Percentiles rank a stretch among this genome's conserved stretches.
These are phyloP conservation scores for Smithsoniella earleae DNA, from an alignment of 163 green algal genomes.

Conservation along the genomic window DNA sequence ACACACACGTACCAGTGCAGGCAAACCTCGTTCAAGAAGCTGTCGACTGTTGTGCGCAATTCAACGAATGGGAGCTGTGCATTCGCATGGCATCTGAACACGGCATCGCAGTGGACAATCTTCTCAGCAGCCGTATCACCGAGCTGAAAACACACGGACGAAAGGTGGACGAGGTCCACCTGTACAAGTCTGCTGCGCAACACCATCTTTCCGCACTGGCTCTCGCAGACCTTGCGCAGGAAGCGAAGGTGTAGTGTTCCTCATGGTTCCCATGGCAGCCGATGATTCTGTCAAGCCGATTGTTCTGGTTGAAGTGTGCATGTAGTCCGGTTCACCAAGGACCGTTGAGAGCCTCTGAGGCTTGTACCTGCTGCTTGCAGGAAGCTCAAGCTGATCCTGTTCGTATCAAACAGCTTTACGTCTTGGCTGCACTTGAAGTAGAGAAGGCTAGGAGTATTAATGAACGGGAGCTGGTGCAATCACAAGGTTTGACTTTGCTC, in stretches of 20 bases:
- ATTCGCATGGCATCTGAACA: slow-evolving; percentile 57
- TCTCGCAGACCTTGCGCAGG: slow-evolving; percentile 42
- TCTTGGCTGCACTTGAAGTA: slow-evolving; percentile 66
- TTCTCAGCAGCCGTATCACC: slow-evolving; percentile 16
- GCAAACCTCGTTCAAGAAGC: slow-evolving; percentile 57
- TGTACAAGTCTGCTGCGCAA: slow-evolving; percentile 50
- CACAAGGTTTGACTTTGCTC: slow-evolving; percentile 12
- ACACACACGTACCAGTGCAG: too few relatives aligned
- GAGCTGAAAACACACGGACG: background rate
- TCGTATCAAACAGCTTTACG: slow-evolving; percentile 72
- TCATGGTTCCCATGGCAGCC: too few relatives aligned
- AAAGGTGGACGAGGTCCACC: slow-evolving; percentile 59
- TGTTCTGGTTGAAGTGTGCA: too few relatives aligned
- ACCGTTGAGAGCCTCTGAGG: too few relatives aligned
- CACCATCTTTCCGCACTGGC: slow-evolving; percentile 41
- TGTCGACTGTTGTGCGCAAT: slow-evolving; percentile 64
- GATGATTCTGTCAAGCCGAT: too few relatives aligned
- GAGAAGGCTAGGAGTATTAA: slow-evolving; percentile 31
- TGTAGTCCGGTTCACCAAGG: too few relatives aligned
- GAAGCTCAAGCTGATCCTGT: slow-evolving; percentile 46
- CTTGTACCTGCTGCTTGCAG: too few relatives aligned
- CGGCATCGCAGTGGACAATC: slow-evolving; percentile 27
- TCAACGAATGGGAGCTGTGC: slow-evolving; percentile 73
- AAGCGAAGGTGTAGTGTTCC: background rate
- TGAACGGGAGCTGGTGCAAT: slow-evolving; percentile 4